Evolutionary conservation across 352 stramenopile genomes (phyloP), one percentile per base, ranked within the genome.

Genomic region (Globisporangium okanoganense): DNA sequence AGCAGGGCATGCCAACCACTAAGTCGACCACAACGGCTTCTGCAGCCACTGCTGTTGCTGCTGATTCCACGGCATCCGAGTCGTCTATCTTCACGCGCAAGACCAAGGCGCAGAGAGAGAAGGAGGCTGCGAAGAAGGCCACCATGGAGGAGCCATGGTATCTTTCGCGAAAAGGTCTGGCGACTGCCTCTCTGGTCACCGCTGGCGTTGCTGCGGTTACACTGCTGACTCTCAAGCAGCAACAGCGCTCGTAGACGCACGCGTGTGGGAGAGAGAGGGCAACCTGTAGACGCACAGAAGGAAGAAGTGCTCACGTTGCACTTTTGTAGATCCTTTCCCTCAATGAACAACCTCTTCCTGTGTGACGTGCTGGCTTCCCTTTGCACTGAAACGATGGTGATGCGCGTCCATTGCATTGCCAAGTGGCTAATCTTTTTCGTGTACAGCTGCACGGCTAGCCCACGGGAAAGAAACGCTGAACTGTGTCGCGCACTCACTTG

Each of bases 21-120:
- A 66, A 71, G 53, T 43, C 54, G 6, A 60, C 61, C 35, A 61
- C 56, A 8, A 22, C 29, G 59, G 58, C 59, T 41, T 63, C 52
- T 16, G 69, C 45, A 48, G 69, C 66, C 27, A 71, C 48, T 33
- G 59, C 48, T 33, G 59, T 33, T 33, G 62, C 6, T 52, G 51
- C 29, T 47, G 27, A 40, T 18, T 38, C 58, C 5, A 41, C 45
- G 31, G 27, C 47, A 52, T 36, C 66, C 13, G 76, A 82, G 12
- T 75, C 70, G 45, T 89, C 82, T 22, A 88, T 92, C 73, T 92
- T 90, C 69, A 88, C 77, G n/a, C 76, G 75, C 57, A 85, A 82
- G 68, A 76, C 61, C 51, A 92, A 88, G 70, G 41, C 29, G 36
- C 62, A 81, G 59, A 66, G 70, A 27, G 56, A 75, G 64, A 50